Evolutionary conservation across 306 rosid genomes (phyloP).

Genomic region (Fagus crenata): DNA sequence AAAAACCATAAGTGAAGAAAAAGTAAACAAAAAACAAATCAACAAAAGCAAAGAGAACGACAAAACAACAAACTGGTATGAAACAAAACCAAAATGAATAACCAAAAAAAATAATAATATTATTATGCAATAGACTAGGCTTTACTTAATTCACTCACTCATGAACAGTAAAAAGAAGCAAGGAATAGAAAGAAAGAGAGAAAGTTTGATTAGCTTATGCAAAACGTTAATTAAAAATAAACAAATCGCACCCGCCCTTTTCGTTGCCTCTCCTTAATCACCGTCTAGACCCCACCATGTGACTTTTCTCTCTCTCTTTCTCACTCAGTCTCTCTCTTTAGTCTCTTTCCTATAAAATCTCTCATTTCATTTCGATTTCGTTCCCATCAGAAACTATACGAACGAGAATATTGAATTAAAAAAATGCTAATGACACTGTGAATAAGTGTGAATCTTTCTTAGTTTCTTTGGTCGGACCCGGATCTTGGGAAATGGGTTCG

Average conservation of each 20-base stretch:
- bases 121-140: neutral
- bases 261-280: slow-evolving; percentile 26
- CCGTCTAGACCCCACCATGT: slow-evolving; percentile 51
- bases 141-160: slow-evolving; percentile 39
- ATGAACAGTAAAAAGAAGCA: neutral
- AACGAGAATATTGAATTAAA: neutral
- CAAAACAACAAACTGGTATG: slow-evolving; percentile 21
- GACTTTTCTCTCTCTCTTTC: slow-evolving; percentile 26
- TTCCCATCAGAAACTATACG: slow-evolving; percentile 14
- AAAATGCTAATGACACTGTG: slow-evolving; percentile 25
- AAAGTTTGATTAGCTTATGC: slow-evolving; percentile 3
- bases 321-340: neutral
- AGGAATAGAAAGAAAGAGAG: neutral
- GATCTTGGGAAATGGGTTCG: slow-evolving; percentile 43
- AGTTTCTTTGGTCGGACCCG: slow-evolving; percentile 13
- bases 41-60: slow-evolving; percentile 22
- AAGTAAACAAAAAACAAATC: neutral
- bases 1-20: neutral
- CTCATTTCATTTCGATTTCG: neutral
- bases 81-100: neutral
- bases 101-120: neutral
- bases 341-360: slow-evolving; percentile 25
- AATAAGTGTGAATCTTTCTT: neutral
- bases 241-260: slow-evolving; percentile 62
- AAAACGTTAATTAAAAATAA: slow-evolving; percentile 1